A percentile compares a stretch with the other conserved stretches of the same genome.
Conservation (phyloP, 139 green algal genomes). For the Diplosphaera chodatii region DNA sequence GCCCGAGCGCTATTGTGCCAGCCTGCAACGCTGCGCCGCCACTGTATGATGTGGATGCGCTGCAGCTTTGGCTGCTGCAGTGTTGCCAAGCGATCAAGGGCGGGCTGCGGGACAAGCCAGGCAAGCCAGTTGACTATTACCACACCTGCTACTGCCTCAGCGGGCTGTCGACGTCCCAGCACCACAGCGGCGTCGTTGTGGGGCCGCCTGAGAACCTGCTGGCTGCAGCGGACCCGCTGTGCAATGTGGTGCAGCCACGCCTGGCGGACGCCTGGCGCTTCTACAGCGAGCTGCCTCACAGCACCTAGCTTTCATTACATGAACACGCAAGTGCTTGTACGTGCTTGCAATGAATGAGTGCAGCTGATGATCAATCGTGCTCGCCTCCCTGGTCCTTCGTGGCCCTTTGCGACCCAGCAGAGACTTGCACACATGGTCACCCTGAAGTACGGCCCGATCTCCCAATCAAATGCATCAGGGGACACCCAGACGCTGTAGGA, state of each 20-base stretch:
- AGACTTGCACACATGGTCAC: too few species aligned
- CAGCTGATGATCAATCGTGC: too few species aligned
- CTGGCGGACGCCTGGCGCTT: not conserved
- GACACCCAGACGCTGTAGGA: too few species aligned
- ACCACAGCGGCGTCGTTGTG: conserved; percentile 42
- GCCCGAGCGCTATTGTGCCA: not conserved
- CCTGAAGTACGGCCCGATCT: too few species aligned
- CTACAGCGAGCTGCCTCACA: too few species aligned
- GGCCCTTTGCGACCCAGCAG: too few species aligned
- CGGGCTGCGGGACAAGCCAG: conserved; percentile 93
- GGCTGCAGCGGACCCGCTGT: conserved; percentile 40
- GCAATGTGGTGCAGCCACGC: conserved; percentile 64
- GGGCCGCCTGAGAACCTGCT: conserved; percentile 53
- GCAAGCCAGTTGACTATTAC: conserved; percentile 90
- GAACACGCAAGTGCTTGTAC: too few species aligned
- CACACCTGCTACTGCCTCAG: conserved; percentile 98
- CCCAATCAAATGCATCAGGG: too few species aligned
- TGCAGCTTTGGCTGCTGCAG: conserved; percentile 87
- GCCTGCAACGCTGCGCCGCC: not conserved
- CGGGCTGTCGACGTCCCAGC: conserved; percentile 78
- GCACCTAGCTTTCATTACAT: too few species aligned
- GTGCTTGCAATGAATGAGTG: too few species aligned
- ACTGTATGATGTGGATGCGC: conserved; percentile 55
- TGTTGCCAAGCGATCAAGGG: conserved; percentile 59
- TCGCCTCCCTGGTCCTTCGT: too few species aligned